phyloP scores from a whole-genome alignment of 2,329 filamentous ascomycete genomes.

The Cadophora sp. region DNA sequence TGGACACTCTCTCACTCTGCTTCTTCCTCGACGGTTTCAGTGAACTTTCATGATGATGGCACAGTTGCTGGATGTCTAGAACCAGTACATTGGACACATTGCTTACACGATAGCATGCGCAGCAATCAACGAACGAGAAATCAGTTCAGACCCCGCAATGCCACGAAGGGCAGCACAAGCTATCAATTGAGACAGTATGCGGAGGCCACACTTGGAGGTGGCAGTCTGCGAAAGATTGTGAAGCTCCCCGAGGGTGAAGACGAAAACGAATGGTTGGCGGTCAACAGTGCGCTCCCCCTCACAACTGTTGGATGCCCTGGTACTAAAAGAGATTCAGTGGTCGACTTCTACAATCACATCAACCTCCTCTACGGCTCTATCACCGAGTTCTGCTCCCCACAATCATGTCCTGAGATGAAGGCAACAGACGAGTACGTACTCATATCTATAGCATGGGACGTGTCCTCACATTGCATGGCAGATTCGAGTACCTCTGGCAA shows the following conservation, averaged over 20 bases:
- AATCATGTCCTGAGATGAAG: conserved; percentile 99
- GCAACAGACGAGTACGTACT: conserved; percentile 89
- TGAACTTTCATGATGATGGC: conserved; percentile 32
- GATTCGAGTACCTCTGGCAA: conserved; percentile 99
- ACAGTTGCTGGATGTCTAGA: conserved; percentile 28
- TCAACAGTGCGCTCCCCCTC: conserved; percentile 74
- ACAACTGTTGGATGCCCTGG: not conserved
- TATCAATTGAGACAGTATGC: conserved; percentile 98
- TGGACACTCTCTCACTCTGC: conserved; percentile 42
- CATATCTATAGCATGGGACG: conserved; percentile 2
- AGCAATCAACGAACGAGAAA: conserved; percentile 89
- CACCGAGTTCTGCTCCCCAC: conserved; percentile 97
- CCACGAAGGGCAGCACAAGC: conserved; percentile 84
- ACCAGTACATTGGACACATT: conserved; percentile 43
- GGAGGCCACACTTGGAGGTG: conserved; percentile 93
- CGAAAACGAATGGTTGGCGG: conserved; percentile 96
- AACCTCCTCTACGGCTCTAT: conserved; percentile 98
- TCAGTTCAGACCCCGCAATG: conserved; percentile 87
- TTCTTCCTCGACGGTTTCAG: conserved; percentile 39
- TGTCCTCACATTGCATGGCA: conserved; percentile 46
- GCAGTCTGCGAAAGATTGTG: conserved; percentile 93
- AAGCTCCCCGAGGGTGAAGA: conserved; percentile 97
- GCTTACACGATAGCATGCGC: conserved; percentile 45
- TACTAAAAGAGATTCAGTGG: conserved; percentile 66
- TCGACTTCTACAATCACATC: conserved; percentile 99